A percentile compares a stretch with the other conserved stretches of the same genome.
These are phyloP conservation scores for Amylostereum areolatum DNA, from an alignment of 1,284 basidiomycete species.

Conservation along the genomic window DNA sequence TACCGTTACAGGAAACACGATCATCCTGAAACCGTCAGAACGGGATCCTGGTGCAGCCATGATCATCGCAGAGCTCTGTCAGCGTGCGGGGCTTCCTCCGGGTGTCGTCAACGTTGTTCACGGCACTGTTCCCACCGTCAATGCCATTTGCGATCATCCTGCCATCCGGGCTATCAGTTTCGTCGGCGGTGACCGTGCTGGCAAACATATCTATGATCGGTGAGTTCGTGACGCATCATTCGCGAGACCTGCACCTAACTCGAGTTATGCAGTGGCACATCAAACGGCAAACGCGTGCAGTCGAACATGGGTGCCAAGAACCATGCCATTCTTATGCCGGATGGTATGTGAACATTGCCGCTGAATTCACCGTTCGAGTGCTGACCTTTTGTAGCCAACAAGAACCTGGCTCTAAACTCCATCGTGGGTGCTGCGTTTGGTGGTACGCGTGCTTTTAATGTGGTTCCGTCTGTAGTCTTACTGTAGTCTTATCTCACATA, in stretches of 20 bases:
- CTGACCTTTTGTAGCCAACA: constrained; percentile 63
- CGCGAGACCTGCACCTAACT: constrained; percentile 4
- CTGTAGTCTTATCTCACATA: constrained; percentile 39
- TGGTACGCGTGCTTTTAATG: constrained; percentile 35
- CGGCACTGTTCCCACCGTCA: constrained; percentile 85
- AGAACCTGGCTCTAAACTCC: constrained; percentile 90
- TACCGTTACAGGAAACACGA: constrained; percentile 87
- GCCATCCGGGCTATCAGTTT: constrained; percentile 93
- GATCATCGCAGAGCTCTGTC: constrained; percentile 94
- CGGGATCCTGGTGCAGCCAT: constrained; percentile 95
- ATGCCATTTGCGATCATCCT: constrained; percentile 91
- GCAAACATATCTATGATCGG: constrained; percentile 91
- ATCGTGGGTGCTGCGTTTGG: constrained; percentile 95
- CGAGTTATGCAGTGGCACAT: constrained; percentile 52
- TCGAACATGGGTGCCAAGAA: constrained; percentile 97
- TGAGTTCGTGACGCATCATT: constrained; percentile 22
- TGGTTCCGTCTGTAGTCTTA: constrained; percentile 13
- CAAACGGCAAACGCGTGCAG: constrained; percentile 87
- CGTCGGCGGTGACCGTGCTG: constrained; percentile 94
- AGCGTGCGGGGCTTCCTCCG: constrained; percentile 74
- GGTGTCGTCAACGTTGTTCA: constrained; percentile 90
- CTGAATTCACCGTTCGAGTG: constrained; percentile 5
- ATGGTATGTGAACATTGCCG: constrained; percentile 47
- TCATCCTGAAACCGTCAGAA: constrained; percentile 94
- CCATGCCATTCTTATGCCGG: constrained; percentile 92